Conservation (phyloP, 2,329 filamentous ascomycete species). For the Hymenoscyphus albidus region DNA sequence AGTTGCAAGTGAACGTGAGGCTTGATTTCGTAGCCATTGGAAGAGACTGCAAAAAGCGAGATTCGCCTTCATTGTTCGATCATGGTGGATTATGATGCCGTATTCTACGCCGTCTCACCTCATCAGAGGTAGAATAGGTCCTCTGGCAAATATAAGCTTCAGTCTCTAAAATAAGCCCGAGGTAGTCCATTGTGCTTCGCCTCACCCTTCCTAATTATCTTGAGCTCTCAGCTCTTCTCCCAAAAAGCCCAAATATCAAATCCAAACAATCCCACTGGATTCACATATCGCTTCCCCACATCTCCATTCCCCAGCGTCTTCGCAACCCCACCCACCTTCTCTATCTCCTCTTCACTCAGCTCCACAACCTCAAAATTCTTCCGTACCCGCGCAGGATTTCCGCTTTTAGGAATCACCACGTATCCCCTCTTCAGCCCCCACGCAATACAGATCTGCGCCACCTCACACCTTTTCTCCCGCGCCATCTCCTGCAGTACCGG, state of each 20-base stretch:
- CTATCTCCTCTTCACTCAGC: slow-evolving; percentile 58
- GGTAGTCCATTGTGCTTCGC: background rate
- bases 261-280: slow-evolving; percentile 75
- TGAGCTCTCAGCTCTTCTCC: background rate
- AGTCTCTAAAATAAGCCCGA: too few relatives aligned
- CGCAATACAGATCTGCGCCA: slow-evolving; percentile 62
- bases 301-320: slow-evolving; percentile 40
- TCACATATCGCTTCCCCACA: slow-evolving; percentile 66
- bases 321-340: slow-evolving; percentile 52
- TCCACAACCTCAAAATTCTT: slow-evolving; percentile 64
- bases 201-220: background rate
- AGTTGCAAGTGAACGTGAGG: background rate
- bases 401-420: slow-evolving; percentile 69
- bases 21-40: background rate
- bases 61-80: background rate
- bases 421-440: slow-evolving; percentile 66
- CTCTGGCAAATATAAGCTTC: background rate
- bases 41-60: background rate
- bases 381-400: slow-evolving; percentile 62
- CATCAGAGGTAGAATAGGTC: background rate
- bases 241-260: slow-evolving; percentile 52
- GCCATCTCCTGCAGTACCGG: slow-evolving; percentile 55
- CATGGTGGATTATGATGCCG: background rate
- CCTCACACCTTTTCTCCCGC: slow-evolving; percentile 56
- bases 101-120: background rate